Base-by-base conservation (phyloP, 495 filamentous ascomycete species). In the Ramalina intermedia region DNA sequence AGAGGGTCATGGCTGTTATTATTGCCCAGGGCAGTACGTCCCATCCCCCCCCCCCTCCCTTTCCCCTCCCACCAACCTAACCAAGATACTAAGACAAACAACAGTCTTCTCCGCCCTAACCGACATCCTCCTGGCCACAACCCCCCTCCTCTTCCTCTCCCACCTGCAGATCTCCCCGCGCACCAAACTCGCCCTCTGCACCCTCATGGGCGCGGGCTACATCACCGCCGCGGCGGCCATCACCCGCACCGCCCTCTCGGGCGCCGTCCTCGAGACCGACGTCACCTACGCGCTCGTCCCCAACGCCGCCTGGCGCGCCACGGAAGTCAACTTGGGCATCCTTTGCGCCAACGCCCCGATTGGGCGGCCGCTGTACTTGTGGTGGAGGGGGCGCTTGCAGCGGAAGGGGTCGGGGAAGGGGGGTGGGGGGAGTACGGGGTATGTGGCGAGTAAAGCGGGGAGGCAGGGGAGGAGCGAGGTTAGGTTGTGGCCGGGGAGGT, bases 61-160 rank as follows among this genome's bases (percentile, higher is more conserved):
- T n/a, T 17, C 33, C n/a, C n/a, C n/a, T n/a, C n/a, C n/a, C n/a
- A n/a, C n/a, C n/a, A n/a, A n/a, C n/a, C n/a, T n/a, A n/a, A n/a
- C n/a, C 18, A 20, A 20, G 18, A n/a, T 17, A 5, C 18, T n/a
- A n/a, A 39, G 6, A 39, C 37, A 39, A 4, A 12, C 18, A 5
- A 16, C 27, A 53, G 49, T 46, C 14, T 52, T 52, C 43, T 52
- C 49, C 3, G 46, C 46, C 45, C 46, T 53, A 7, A 40, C 58
- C 0, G 63, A 67, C 46, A 53, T 66, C 14, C 51, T 66, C 45
- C 48, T 63, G 5, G 65, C 65, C n/a, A 48, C 59, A 8, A 63
- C 60, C 17, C 65, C 65, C 0, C 42, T 61, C 24, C 56, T 67
- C 41, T 66, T 67, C 42, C 57, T 63, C n/a, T 49, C 55, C 40